These are phyloP conservation scores for Chaetomiaceae sp. DNA, from an alignment of 2,329 filamentous ascomycete genomes.

Conservation along the genomic window DNA sequence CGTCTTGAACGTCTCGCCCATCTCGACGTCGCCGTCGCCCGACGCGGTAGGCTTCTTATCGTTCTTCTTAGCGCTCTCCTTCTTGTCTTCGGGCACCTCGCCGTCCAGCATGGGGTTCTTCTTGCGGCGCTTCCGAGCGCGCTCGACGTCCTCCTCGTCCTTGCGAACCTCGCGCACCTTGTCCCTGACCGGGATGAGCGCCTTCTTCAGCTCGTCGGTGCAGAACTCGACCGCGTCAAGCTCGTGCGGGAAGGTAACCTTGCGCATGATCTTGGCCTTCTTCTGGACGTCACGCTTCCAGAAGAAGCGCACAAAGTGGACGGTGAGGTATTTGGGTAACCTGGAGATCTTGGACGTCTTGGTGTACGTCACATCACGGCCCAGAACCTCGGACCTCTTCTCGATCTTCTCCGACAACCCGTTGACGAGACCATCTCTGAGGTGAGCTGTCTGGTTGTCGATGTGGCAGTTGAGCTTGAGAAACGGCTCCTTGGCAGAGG, in stretches of 20 bases:
- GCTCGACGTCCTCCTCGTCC: conserved; percentile 89
- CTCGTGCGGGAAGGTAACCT: conserved; percentile 93
- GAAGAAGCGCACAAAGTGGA: conserved; percentile 97
- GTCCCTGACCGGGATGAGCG: conserved; percentile 87
- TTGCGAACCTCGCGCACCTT: conserved; percentile 93
- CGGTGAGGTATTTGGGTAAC: conserved; percentile 89
- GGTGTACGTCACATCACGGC: conserved; percentile 76
- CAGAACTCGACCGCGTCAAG: conserved; percentile 93
- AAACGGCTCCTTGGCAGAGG: conserved; percentile 68
- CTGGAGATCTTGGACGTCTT: conserved; percentile 88
- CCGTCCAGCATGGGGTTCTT: conserved; percentile 41
- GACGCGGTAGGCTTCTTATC: conserved; percentile 36
- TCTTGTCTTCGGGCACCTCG: conserved; percentile 44
- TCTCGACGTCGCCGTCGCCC: conserved; percentile 66
- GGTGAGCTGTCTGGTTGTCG: conserved; percentile 77
- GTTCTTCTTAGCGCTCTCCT: conserved; percentile 40
- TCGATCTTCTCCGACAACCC: conserved; percentile 85
- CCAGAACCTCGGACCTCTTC: conserved; percentile 76
- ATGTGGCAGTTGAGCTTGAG: conserved; percentile 97
- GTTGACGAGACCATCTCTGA: conserved; percentile 80
- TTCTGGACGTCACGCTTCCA: conserved; percentile 95
- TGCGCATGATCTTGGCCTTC: conserved; percentile 99
- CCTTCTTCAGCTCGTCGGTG: conserved; percentile 78
- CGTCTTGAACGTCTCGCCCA: conserved; percentile 75
- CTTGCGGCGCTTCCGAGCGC: conserved; percentile 89